Evolutionary conservation across 2,329 filamentous ascomycete species (phyloP), one percentile per base, ranked within the genome.

Genomic region (Xylaria digitata): DNA sequence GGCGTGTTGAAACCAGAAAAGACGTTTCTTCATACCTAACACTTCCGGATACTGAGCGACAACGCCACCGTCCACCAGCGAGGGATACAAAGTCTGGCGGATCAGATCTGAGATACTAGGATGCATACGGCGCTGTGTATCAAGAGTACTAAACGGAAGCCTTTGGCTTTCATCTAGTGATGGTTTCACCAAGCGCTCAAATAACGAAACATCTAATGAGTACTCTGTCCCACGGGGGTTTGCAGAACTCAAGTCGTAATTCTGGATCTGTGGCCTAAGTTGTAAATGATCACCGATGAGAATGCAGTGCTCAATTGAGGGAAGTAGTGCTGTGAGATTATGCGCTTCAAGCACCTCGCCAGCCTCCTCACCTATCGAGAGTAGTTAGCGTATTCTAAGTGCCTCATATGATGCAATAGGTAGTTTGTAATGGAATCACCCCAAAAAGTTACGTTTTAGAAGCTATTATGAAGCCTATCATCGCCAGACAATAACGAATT

Each of bases 331-430:
- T 0, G 87, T 86, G 0, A 92, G 74, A 2, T 86, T 79, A 65
- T 92, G 89, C 0, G 86, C 81, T 74, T 92, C 90, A 37, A 92
- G 79, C 0, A 92, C 86, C 68, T 92, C 89, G 0, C 85, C 90
- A 1, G 90, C 90, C 72, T 92, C 90, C 74, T 92, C 90, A 19
- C 62, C 66, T 66, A 42, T 60, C 30, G 21, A 19, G 7, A 40
- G 26, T 8, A 15, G 42, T 67, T 37, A 66, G 46, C 32, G 9
- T 50, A 45, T 37, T 15, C 6, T 32, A 40, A 3, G 6, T 40
- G 6, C 15, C 19, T 54, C 1, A 1, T 42, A 34, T 49, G 7
- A 34, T n/a, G 5, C 8, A 17, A 49, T 37, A n/a, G 6, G n/a
- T 23, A 8, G 7, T 6, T 17, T 15, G 9, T 26, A 9, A 26